phyloP scores from a whole-genome alignment of 108 stramenopile genomes.

The Pseudonitzschia multiseries region DNA sequence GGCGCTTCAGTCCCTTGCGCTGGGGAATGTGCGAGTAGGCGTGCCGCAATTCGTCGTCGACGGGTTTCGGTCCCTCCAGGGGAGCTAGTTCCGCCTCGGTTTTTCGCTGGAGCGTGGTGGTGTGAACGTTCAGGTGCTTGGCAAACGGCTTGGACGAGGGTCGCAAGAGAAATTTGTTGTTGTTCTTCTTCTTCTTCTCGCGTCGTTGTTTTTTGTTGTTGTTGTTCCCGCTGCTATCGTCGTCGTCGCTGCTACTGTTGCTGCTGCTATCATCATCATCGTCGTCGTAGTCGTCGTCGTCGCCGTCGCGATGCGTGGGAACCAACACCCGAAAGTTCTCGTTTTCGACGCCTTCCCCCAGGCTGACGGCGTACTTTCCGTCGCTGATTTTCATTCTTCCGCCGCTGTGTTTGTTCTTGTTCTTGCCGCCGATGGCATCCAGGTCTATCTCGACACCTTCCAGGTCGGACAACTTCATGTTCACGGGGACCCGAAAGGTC shows the following conservation, averaged over 20 bases:
- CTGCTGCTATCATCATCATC: neutral
- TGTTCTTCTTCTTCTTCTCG: conserved; percentile 17
- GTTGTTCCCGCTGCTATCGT: neutral
- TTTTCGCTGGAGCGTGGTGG: conserved; percentile 22
- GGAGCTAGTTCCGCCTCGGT: conserved; percentile 39
- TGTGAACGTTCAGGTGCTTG: conserved; percentile 33
- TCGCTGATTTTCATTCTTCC: conserved; percentile 26
- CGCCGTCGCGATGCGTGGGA: conserved; percentile 8
- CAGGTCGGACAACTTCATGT: conserved; percentile 47
- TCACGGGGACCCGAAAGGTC: conserved; percentile 62
- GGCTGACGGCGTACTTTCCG: conserved; percentile 38
- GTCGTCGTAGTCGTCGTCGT: conserved; percentile 16
- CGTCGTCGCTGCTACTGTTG: neutral
- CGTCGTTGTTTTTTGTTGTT: conserved; percentile 8
- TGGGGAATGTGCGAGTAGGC: conserved; percentile 73
- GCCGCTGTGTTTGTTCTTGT: too few species aligned
- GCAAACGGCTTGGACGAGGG: conserved; percentile 37
- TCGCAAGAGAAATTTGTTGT: conserved; percentile 14
- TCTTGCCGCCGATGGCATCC: neutral
- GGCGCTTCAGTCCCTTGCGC: conserved; percentile 70
- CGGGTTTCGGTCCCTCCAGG: conserved; percentile 39
- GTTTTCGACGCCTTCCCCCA: conserved; percentile 43
- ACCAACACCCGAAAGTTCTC: conserved; percentile 58
- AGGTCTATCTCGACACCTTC: conserved; percentile 43
- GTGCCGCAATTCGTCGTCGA: conserved; percentile 43